Evolutionary conservation across 2,329 filamentous ascomycete genomes (phyloP).

Genomic region (Arachnopeziza araneosa): DNA sequence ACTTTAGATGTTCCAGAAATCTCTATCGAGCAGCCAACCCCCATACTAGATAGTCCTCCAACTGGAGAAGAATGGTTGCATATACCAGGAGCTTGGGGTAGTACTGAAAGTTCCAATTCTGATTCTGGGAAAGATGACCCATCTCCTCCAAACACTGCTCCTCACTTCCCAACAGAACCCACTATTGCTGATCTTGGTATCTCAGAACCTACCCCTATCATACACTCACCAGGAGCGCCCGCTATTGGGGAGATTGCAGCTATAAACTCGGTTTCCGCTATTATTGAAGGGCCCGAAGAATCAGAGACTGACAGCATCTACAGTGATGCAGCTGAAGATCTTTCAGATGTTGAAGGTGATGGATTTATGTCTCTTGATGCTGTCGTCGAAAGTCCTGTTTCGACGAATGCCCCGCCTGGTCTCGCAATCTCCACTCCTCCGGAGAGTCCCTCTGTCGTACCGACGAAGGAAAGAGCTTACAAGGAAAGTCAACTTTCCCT

Average conservation of each 20-base stretch:
- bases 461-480: conserved; percentile 23
- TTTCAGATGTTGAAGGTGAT: conserved; percentile 57
- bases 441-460: conserved; percentile 24
- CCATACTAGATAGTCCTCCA: conserved; percentile 33
- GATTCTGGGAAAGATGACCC: conserved; percentile 15
- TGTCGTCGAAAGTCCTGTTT: conserved; percentile 54
- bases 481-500: conserved; percentile 15
- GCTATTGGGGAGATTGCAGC: conserved; percentile 13
- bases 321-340: conserved; percentile 72
- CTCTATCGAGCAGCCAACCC: conserved; percentile 42
- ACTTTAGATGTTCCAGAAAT: conserved; percentile 36
- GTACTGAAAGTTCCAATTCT: conserved; percentile 45
- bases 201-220: conserved; percentile 14
- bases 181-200: conserved; percentile 20
- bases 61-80: conserved; percentile 29
- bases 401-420: background rate
- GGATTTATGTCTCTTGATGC: conserved; percentile 71
- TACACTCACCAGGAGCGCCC: conserved; percentile 2
- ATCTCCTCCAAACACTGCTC: background rate
- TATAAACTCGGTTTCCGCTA: conserved; percentile 32
- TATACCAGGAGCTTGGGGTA: conserved; percentile 56
- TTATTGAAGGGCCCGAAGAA: conserved; percentile 32
- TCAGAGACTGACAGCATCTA: conserved; percentile 57
- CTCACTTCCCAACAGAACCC: conserved; percentile 13
- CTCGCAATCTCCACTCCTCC: conserved; percentile 20